Base-by-base conservation (phyloP, 2,329 filamentous ascomycete species). In the Penicillium sp. region DNA sequence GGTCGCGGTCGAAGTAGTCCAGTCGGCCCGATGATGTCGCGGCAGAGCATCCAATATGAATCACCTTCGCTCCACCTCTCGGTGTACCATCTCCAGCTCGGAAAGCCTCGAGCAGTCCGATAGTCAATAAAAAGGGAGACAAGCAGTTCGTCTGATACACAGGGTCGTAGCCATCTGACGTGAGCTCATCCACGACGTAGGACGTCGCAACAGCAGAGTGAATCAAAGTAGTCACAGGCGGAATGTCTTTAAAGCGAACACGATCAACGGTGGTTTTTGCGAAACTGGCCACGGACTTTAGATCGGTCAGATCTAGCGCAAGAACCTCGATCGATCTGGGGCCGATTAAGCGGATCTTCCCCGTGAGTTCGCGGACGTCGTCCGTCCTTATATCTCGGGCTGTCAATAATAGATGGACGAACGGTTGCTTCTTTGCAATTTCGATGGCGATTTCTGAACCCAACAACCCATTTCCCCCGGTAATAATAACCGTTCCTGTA, bases 81-180 rank as follows among this genome's bases (percentile, higher is more conserved):
- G 62, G 53, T 16, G 60, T 65, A 41, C 68, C 66, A 53, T 68
- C 66, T 23, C 69, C 69, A 10, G 66, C 69, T 14, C 68, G 68
- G 60, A 73, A 73, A 2, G 65, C 69, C 57, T 72, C 71, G 10
- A 73, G 65, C 41, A 73, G 40, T 46, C 66, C 67, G 41, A 72
- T 61, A 5, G 70, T 72, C 55, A 73, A 60, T 51, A 71, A 59
- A 55, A 73, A 71, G 16, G 69, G 69, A n/a, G 70, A 64, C 16
- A 73, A 55, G 50, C 70, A 72, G 55, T 72, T 73, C 34, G 63
- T 70, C 53, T 73, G 70, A 56, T 73, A 73, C 23, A 73, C 68
- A 1, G 69, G 67, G 52, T 73, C 70, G 48, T 65, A 67, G 19
- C 69, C 70, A 55, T 71, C 69, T 44, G 60, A 55, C 30, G 70